A percentile compares a stretch with the other conserved stretches of the same genome.
phyloP scores from a whole-genome alignment of 2,329 filamentous ascomycete species.

The Fusarium sarcochroum region DNA sequence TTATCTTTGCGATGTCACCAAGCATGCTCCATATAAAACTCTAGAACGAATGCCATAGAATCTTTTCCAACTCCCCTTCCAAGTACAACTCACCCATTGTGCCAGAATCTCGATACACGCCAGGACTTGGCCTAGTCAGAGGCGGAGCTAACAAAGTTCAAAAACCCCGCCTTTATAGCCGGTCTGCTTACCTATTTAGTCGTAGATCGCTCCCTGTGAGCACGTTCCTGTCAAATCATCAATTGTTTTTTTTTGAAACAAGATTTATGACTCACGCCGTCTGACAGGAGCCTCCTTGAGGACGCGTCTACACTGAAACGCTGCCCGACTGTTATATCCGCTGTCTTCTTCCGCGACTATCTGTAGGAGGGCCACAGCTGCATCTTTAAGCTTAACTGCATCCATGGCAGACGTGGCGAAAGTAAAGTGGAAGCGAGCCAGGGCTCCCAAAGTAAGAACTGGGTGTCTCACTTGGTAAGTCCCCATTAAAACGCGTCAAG shows the following conservation, averaged over 20 bases:
- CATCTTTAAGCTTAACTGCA: not conserved
- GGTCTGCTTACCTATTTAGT: not conserved
- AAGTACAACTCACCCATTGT: too few species aligned
- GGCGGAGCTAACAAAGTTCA: not conserved
- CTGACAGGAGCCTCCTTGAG: not conserved
- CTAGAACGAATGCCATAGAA: too few species aligned
- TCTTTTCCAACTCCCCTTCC: too few species aligned
- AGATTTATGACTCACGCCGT: not conserved
- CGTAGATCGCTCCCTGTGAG: not conserved
- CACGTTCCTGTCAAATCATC: not conserved
- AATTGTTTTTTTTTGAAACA: not conserved
- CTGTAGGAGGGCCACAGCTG: too few species aligned
- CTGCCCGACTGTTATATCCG: not conserved
- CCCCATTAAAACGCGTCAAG: accelerated
- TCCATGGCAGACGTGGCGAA: not conserved
- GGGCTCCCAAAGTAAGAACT: slow-evolving; percentile 22
- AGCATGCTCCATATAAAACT: too few species aligned
- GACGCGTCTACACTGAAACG: too few species aligned
- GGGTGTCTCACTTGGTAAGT: slow-evolving; percentile 31
- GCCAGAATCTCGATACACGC: too few species aligned
- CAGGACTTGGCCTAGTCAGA: not conserved
- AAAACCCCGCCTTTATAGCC: not conserved
- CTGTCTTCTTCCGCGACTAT: not conserved
- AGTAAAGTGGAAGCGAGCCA: slow-evolving; percentile 17
- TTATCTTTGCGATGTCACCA: too few species aligned